Evolutionary conservation across 176 grass and related monocot genomes (phyloP), one percentile per base, ranked within the genome.

Genomic region (Secale cereale): DNA sequence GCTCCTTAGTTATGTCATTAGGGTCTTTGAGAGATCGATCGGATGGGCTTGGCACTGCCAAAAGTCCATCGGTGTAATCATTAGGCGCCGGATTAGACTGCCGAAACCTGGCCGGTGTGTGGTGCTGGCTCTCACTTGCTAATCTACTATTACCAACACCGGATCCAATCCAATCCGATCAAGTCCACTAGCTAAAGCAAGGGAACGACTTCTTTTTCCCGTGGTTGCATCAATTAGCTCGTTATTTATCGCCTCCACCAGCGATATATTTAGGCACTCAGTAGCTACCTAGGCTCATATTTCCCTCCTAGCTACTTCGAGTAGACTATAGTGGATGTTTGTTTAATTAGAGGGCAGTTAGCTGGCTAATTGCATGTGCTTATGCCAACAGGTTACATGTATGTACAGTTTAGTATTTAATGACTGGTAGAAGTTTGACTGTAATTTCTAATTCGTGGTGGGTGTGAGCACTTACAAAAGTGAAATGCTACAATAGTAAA

Each of bases 41-140:
- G 4, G 48, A 39, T 26, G 23, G 78, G 36, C n/a, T 72, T 27
- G 77, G 28, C 39, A 35, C 39, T 29, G 59, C 74, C 76, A 80
- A 84, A 91, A 91, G 81, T 91, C 81, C 76, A 91, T 63, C 2
- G 13, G 19, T 30, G 81, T 81, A 84, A 91, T 91, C 76, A 87
- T 87, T 87, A 46, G 30, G 57, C 81, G 67, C 68, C 68, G 85
- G 85, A 90, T 90, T 76, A 87, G 28, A 39, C 22, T 50, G 77
- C 35, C 15, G 25, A 78, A 69, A 66, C 62, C 74, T 67, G 29
- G 50, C 25, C 25, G 65, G 40, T 52, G 40, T 52, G 46, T 45
- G 48, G 43, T 70, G 54, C 13, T 78, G 76, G 39, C 62, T 62
- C 70, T 15, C 79, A 64, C 31, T 45, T 16, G 22, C 52, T 80